These are phyloP conservation scores for Pseudohalonectria lignicola DNA, from an alignment of 2,329 filamentous ascomycete genomes.

Conservation along the genomic window DNA sequence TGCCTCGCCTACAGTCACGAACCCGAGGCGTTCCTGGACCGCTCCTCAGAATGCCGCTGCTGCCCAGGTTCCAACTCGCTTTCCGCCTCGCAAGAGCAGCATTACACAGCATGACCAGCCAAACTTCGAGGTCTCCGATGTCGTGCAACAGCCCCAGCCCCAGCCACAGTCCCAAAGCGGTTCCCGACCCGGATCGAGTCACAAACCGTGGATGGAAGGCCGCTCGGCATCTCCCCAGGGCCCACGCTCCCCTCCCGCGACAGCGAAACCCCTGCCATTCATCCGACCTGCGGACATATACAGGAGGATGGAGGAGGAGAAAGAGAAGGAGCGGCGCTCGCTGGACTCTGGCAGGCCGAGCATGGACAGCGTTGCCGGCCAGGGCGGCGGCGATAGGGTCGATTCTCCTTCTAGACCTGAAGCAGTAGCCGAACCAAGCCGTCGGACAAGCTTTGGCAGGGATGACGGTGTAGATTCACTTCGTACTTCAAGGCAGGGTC, in stretches of 20 bases:
- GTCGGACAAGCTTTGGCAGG: slow-evolving; percentile 15
- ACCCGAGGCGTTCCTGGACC: slow-evolving; percentile 4
- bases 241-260: slow-evolving; percentile 21
- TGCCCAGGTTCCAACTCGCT: slow-evolving; percentile 26
- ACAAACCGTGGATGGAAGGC: slow-evolving; percentile 21
- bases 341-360: slow-evolving; percentile 47
- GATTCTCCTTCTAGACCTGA: slow-evolving; percentile 11
- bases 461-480: slow-evolving; percentile 20
- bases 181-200: slow-evolving; percentile 17
- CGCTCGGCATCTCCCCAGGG: slow-evolving; percentile 27
- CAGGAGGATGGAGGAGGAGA: slow-evolving; percentile 57
- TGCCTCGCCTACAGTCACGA: slow-evolving; percentile 2
- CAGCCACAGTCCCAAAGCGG: slow-evolving; percentile 2
- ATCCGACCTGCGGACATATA: slow-evolving; percentile 71
- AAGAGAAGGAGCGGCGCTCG: slow-evolving; percentile 41
- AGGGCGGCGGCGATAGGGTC: slow-evolving; percentile 15
- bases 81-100: slow-evolving; percentile 53
- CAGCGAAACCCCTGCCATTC: slow-evolving; percentile 46
- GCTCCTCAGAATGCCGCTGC: slow-evolving; percentile 13
- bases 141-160: not conserved
- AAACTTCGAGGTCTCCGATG: slow-evolving; percentile 13
- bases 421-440: slow-evolving; percentile 6
- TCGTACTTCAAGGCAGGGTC: slow-evolving; percentile 24
- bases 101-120: slow-evolving; percentile 31
- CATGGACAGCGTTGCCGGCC: slow-evolving; percentile 34